These are phyloP conservation scores for Neurospora sp. DNA, from an alignment of 495 filamentous ascomycete genomes.

Conservation along the genomic window DNA sequence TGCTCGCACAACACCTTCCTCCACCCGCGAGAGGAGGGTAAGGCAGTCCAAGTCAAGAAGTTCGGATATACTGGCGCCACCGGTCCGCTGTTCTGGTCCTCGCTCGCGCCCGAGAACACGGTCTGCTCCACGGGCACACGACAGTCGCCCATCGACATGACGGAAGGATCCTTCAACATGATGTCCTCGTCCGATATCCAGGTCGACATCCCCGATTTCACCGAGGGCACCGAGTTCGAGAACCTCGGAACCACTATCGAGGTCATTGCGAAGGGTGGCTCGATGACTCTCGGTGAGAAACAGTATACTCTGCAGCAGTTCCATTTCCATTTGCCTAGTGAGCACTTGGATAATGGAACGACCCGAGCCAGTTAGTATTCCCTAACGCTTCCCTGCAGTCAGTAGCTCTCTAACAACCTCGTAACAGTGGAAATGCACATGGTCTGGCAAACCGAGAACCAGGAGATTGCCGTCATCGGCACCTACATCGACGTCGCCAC, in stretches of 20 bases:
- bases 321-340: conserved; percentile 61
- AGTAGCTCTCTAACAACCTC: conserved; percentile 6
- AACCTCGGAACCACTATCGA: conserved; percentile 52
- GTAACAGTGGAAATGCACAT: conserved; percentile 54
- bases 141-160: conserved; percentile 55
- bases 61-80: conserved; percentile 43
- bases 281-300: conserved; percentile 32
- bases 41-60: conserved; percentile 14
- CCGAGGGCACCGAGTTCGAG: conserved; percentile 40
- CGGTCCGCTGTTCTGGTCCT: conserved; percentile 53
- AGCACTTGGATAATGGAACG: conserved; percentile 47
- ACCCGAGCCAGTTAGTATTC: conserved; percentile 30
- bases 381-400: neutral
- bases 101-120: conserved; percentile 27
- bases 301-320: conserved; percentile 50
- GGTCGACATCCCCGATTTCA: conserved; percentile 23
- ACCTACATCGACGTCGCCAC: conserved; percentile 49
- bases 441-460: conserved; percentile 41
- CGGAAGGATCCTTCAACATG: conserved; percentile 29
- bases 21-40: conserved; percentile 25
- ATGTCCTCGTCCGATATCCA: conserved; percentile 27
- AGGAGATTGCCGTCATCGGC: conserved; percentile 46
- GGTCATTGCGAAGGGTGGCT: conserved; percentile 34
- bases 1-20: conserved; percentile 24
- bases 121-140: conserved; percentile 42